Conservation (phyloP, 371 early-diverging fungal genomes). For the Gilbertella persicaria region DNA sequence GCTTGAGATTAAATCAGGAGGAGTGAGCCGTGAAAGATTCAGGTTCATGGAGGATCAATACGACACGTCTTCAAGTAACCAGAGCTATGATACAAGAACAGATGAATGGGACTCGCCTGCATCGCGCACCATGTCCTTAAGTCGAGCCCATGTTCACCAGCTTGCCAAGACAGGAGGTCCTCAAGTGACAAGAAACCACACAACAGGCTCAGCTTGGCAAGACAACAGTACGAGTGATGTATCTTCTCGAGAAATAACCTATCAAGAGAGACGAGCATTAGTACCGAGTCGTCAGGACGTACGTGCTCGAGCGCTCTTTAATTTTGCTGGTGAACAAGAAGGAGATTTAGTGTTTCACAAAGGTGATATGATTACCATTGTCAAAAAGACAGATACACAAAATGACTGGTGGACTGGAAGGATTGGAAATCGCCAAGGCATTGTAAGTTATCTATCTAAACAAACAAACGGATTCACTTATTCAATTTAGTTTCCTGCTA, state of each 20-base stretch:
- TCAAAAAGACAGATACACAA: slow-evolving; percentile 62
- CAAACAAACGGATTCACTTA: slow-evolving; percentile 1
- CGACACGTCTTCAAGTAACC: neutral
- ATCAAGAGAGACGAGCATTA: neutral
- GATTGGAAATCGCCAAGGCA: slow-evolving; percentile 63
- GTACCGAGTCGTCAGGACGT: slow-evolving; percentile 21
- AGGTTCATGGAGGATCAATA: slow-evolving; percentile 2
- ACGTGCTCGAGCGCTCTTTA: slow-evolving; percentile 73
- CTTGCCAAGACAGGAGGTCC: slow-evolving; percentile 19
- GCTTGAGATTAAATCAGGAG: slow-evolving; percentile 25
- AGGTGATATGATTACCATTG: slow-evolving; percentile 77
- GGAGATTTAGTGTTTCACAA: slow-evolving; percentile 78
- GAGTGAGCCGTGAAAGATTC: neutral
- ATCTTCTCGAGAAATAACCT: too few relatives aligned
- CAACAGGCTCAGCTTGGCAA: slow-evolving; percentile 3
- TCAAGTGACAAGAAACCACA: neutral
- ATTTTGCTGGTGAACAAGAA: slow-evolving; percentile 72
- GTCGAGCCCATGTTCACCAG: slow-evolving; percentile 29
- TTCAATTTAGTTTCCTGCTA: slow-evolving; percentile 68
- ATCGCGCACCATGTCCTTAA: slow-evolving; percentile 18
- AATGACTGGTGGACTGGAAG: slow-evolving; percentile 90
- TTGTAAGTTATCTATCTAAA: slow-evolving; percentile 38
- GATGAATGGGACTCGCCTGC: neutral
- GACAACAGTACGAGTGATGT: neutral
- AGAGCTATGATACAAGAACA: neutral